Base-by-base conservation (phyloP, 768 basidiomycete species). In the Jaapia argillacea region DNA sequence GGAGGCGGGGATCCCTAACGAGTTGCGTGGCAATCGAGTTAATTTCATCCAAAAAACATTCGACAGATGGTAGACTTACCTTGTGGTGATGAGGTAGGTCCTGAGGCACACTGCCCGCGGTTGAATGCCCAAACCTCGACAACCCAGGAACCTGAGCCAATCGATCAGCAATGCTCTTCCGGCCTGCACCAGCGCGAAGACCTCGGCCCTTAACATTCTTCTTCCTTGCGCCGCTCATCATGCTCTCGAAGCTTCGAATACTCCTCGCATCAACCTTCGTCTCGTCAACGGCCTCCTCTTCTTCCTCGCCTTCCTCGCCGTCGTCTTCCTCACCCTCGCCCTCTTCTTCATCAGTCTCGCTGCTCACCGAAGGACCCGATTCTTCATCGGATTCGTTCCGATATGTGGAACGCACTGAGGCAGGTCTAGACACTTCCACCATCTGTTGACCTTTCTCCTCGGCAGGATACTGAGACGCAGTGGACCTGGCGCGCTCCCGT, bases 171-270 rank as follows among this genome's bases (percentile, higher is more conserved):
- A 97, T 61, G 51, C 79, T 92, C 60, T 79, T 82, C 44, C 89
- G 64, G 10, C 37, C 21, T 10, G 28, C 33, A 70, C 64, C 24
- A 46, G 55, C 27, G 38, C 46, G 25, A n/a, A n/a, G n/a, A n/a
- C n/a, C n/a, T n/a, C n/a, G n/a, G n/a, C n/a, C n/a, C n/a, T n/a
- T n/a, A n/a, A n/a, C n/a, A 36, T 45, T 36, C 46, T 56, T 51
- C 45, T 58, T 63, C 48, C 68, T 63, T 27, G 68, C 66, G 51
- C 43, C 45, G 54, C 70, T 79, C 70, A 89, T 66, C 88, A 89
- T 90, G 50, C 76, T 90, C 66, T 81, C 83, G 54, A 93, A 91
- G 57, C 89, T 92, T 50, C 77, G 66, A 42, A 92, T 85, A 51
- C 88, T 90, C 62, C 82, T 69, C 35, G 77, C 53, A 58, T 89